A percentile compares a stretch with the other conserved stretches of the same genome.
Evolutionary conservation across 257 asterid species (phyloP).

Genomic region (Ballota nigra): DNA sequence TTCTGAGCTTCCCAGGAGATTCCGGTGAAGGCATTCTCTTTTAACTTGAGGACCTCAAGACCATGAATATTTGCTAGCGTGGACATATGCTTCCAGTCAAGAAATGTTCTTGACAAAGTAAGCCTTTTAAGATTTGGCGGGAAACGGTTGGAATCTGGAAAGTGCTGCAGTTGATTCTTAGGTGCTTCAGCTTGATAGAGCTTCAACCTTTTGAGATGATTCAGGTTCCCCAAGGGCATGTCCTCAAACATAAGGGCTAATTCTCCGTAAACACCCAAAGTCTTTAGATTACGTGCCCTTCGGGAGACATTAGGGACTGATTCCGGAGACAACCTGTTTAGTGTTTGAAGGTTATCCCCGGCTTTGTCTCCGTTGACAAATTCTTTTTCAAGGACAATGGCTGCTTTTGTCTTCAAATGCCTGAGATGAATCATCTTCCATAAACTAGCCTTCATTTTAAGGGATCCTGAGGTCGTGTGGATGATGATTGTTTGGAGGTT

Average conservation of each 20-base stretch:
- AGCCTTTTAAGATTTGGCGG: constrained; percentile 29
- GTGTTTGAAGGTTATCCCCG: constrained; percentile 25
- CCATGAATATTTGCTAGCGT: constrained; percentile 16
- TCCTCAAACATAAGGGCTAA: not conserved
- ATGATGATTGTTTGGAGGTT: constrained; percentile 35
- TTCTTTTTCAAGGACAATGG: not conserved
- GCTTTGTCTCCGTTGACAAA: not conserved
- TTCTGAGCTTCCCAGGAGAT: constrained; percentile 14
- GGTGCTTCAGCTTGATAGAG: not conserved
- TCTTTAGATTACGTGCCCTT: not conserved
- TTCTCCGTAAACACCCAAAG: not conserved
- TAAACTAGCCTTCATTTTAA: constrained; percentile 25
- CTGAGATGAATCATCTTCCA: constrained; percentile 36
- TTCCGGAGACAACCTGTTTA: constrained; percentile 22
- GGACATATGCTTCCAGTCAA: constrained; percentile 34
- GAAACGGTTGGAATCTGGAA: not conserved
- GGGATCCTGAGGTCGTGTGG: constrained; percentile 1
- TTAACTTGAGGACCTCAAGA: too few relatives aligned
- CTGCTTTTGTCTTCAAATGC: constrained; percentile 36
- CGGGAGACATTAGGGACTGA: not conserved
- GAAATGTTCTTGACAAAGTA: constrained; percentile 17
- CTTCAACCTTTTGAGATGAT: constrained; percentile 31
- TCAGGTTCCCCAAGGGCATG: not conserved
- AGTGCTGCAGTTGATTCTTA: too few relatives aligned
- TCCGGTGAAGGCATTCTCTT: constrained; percentile 41